Evolutionary conservation across 371 early-diverging fungal genomes (phyloP).

Genomic region (Lichtheimia hyalospora): DNA sequence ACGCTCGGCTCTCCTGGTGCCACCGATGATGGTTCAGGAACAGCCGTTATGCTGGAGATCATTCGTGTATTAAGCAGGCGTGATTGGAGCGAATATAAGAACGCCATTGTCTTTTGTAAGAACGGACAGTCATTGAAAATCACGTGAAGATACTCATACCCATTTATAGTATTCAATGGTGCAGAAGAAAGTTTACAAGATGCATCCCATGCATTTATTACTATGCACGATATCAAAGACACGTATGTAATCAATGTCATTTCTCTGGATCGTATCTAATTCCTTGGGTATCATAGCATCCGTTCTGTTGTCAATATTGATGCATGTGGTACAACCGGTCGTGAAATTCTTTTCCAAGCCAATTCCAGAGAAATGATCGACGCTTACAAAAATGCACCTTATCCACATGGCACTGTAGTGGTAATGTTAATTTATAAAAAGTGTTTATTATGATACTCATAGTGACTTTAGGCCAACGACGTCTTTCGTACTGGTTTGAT

Average conservation of each 20-base stretch:
- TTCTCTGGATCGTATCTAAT: not conserved
- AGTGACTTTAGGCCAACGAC: conserved; percentile 58
- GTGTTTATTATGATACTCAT: not conserved
- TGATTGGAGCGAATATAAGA: conserved; percentile 51
- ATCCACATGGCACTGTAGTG: conserved; percentile 78
- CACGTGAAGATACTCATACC: not conserved
- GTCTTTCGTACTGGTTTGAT: conserved; percentile 75
- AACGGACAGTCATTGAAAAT: not conserved
- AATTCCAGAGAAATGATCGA: conserved; percentile 70
- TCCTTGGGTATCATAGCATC: conserved; percentile 24
- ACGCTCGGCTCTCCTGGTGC: conserved; percentile 62
- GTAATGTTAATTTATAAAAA: conserved; percentile 15
- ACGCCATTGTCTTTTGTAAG: conserved; percentile 64
- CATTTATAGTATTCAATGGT: conserved; percentile 69
- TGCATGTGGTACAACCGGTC: conserved; percentile 71
- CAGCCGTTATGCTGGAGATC: conserved; percentile 74
- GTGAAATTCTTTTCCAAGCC: conserved; percentile 77
- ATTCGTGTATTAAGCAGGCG: conserved; percentile 61
- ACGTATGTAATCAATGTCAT: conserved; percentile 25
- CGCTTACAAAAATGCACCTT: conserved; percentile 68
- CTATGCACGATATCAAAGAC: conserved; percentile 60
- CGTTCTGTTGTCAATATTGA: conserved; percentile 75
- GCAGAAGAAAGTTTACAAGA: conserved; percentile 82
- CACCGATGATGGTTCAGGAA: conserved; percentile 71
- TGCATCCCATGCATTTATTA: conserved; percentile 75